These are phyloP conservation scores for Cornus controversa DNA, from an alignment of 148 eudicot genomes.

Conservation along the genomic window DNA sequence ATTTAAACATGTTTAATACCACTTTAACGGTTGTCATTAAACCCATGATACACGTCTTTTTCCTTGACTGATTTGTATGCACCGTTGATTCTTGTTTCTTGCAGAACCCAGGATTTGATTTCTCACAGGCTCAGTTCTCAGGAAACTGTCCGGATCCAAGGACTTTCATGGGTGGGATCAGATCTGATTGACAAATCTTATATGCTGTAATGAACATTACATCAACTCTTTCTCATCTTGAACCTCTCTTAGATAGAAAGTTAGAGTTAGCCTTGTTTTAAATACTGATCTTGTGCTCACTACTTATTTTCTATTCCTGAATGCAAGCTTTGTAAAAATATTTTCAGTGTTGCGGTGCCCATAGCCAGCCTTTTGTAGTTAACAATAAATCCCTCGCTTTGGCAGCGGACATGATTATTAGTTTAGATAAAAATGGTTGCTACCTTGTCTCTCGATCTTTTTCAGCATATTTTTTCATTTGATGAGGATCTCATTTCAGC, in stretches of 20 bases:
- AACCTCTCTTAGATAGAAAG: conserved; percentile 1
- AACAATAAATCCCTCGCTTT: not conserved
- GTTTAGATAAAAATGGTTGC: not conserved
- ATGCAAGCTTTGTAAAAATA: conserved; percentile 1
- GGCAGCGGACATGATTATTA: not conserved
- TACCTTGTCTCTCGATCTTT: not conserved
- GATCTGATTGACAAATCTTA: conserved; percentile 23
- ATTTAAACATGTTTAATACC: not conserved
- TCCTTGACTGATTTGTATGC: not conserved
- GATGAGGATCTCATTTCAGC: not conserved
- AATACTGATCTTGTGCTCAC: not conserved
- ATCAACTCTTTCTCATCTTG: not conserved
- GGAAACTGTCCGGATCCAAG: conserved; percentile 97
- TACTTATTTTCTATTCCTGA: not conserved
- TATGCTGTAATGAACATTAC: conserved; percentile 11
- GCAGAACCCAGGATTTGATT: conserved; percentile 99
- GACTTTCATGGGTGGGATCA: conserved; percentile 95
- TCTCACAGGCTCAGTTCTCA: conserved; percentile 88
- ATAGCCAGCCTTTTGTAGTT: not conserved
- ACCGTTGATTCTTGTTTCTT: conserved; percentile 4
- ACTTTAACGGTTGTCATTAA: not conserved
- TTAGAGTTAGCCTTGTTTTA: not conserved
- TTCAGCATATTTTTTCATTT: too few species aligned
- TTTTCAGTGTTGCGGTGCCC: not conserved
- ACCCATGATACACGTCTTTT: not conserved